These are phyloP conservation scores for Hypoxylon sp. DNA, from an alignment of 2,329 filamentous ascomycete species.

Conservation along the genomic window DNA sequence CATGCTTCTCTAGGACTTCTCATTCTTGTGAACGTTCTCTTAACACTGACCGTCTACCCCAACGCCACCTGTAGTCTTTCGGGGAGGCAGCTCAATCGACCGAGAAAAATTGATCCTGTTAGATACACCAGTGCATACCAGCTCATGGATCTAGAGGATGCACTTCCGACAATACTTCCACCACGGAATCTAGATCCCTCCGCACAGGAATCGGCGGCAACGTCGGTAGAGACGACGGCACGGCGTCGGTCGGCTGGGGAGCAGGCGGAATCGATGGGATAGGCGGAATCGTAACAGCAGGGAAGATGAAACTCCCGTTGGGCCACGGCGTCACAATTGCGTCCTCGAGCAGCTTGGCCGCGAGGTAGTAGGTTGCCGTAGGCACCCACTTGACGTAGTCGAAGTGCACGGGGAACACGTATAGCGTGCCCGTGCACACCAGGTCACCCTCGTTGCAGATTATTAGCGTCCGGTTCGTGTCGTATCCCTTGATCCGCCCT, in stretches of 20 bases:
- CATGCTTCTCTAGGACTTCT: too few species aligned
- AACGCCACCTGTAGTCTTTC: not conserved
- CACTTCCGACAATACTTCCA: not conserved
- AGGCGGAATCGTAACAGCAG: conserved; percentile 29
- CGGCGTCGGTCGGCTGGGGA: conserved; percentile 22
- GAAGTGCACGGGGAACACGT: conserved; percentile 53
- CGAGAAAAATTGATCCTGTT: not conserved
- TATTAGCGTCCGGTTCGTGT: conserved; percentile 53
- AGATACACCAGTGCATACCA: not conserved
- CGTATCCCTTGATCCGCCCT: conserved; percentile 53
- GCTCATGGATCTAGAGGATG: not conserved
- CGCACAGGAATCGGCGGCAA: conserved; percentile 29
- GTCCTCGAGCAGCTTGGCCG: conserved; percentile 38
- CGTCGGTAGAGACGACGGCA: conserved; percentile 14
- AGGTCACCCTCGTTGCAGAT: conserved; percentile 57
- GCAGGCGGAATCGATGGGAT: conserved; percentile 21
- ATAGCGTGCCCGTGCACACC: conserved; percentile 53
- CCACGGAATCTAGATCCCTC: not conserved
- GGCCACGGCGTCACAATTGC: conserved; percentile 42
- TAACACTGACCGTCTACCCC: not conserved
- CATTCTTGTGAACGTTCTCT: not conserved
- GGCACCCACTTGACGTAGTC: conserved; percentile 53
- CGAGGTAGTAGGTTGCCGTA: conserved; percentile 50
- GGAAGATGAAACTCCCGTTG: conserved; percentile 37
- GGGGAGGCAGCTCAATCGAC: too few species aligned